These are phyloP conservation scores for Pythium inflatum DNA, from an alignment of 352 stramenopile species.

Conservation along the genomic window DNA sequence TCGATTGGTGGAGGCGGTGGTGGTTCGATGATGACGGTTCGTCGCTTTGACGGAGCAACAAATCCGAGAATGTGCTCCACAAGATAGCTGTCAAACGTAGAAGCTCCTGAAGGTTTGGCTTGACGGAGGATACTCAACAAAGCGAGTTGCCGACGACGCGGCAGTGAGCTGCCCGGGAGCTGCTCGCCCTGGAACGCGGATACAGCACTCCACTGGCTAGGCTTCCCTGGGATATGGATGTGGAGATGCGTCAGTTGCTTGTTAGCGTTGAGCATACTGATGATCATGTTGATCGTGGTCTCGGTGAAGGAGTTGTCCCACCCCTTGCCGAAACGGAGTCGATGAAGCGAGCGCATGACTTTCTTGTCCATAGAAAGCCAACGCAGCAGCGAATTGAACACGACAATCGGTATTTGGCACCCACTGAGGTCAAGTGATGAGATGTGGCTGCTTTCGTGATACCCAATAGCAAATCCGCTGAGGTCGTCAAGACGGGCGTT, in stretches of 20 bases:
- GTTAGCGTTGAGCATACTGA: conserved; percentile 2
- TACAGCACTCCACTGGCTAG: background rate
- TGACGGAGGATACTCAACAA: background rate
- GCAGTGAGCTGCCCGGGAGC: background rate
- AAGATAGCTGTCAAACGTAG: background rate
- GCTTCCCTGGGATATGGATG: background rate
- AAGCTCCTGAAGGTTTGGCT: no score
- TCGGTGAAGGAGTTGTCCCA: background rate
- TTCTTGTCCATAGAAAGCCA: background rate
- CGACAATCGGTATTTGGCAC: background rate
- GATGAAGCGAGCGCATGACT: background rate
- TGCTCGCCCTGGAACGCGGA: background rate
- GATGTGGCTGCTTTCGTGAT: conserved; percentile 9
- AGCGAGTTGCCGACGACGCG: background rate
- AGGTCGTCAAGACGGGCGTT: background rate
- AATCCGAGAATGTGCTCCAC: background rate
- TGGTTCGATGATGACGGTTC: background rate
- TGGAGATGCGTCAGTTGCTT: conserved; percentile 4
- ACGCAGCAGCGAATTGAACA: conserved; percentile 10
- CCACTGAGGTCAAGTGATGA: conserved; percentile 8
- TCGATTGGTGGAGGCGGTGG: background rate
- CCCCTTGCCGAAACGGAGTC: conserved; percentile 1
- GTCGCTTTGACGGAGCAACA: background rate
- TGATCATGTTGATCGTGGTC: background rate
- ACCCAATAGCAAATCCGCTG: background rate